Evolutionary conservation across 345 rosid genomes (phyloP).

Genomic region (Moricandia arvensis): DNA sequence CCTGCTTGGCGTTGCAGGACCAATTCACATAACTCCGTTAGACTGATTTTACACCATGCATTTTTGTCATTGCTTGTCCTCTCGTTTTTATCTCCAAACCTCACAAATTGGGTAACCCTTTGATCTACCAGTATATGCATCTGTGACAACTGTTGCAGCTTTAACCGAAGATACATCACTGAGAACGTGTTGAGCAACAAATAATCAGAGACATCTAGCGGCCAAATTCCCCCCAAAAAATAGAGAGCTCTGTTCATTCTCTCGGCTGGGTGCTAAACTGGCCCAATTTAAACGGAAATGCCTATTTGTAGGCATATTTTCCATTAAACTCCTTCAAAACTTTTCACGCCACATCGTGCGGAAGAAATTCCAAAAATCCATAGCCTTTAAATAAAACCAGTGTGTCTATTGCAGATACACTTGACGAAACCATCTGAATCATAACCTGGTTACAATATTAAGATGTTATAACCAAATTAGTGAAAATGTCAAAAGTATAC

Average conservation of each 20-base stretch:
- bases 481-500: not conserved
- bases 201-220: constrained; percentile 87
- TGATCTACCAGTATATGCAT: constrained; percentile 92
- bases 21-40: constrained; percentile 93
- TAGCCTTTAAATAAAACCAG: constrained; percentile 85
- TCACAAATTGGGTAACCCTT: constrained; percentile 98
- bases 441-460: not conserved
- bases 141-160: constrained; percentile 89
- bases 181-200: constrained; percentile 74
- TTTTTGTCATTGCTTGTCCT: constrained; percentile 88
- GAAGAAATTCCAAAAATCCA: constrained; percentile 85
- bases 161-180: constrained; percentile 74
- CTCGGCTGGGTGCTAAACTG: constrained; percentile 76
- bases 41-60: constrained; percentile 91
- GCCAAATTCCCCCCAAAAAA: constrained; percentile 94
- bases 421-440: constrained; percentile 70
- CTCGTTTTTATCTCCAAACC: constrained; percentile 89
- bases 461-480: not conserved
- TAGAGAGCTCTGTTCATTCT: constrained; percentile 85
- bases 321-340: constrained; percentile 68
- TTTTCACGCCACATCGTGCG: constrained; percentile 85
- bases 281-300: constrained; percentile 99
- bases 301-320: constrained; percentile 77
- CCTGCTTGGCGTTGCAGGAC: constrained; percentile 95
- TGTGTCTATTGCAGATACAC: constrained; percentile 91